These are phyloP conservation scores for Chytriomyces confervae DNA, from an alignment of 192 early-diverging fungal genomes.

Conservation along the genomic window DNA sequence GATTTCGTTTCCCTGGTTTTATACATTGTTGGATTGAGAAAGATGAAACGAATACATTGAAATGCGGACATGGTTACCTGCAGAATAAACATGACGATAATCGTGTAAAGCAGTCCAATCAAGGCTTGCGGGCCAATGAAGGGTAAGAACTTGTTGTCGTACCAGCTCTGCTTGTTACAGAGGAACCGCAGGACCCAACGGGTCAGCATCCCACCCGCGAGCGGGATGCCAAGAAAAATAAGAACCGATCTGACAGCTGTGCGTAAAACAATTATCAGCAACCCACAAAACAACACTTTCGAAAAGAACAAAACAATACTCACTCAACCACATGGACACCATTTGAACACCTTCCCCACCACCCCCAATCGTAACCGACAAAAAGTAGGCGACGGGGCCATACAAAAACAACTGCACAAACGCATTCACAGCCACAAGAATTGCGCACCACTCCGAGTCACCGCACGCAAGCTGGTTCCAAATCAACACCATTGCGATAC, in stretches of 20 bases:
- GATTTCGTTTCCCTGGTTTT: constrained; percentile 58
- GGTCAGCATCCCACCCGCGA: constrained; percentile 64
- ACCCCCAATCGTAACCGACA: constrained; percentile 57
- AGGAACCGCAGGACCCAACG: constrained; percentile 45
- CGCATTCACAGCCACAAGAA: constrained; percentile 74
- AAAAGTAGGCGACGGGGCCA: constrained; percentile 65
- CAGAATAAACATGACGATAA: constrained; percentile 72
- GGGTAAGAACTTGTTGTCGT: constrained; percentile 61
- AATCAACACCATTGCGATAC: constrained; percentile 82
- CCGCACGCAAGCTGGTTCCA: constrained; percentile 75
- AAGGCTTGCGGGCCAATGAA: constrained; percentile 61
- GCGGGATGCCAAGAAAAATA: constrained; percentile 72
- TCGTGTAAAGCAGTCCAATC: constrained; percentile 68
- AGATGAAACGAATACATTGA: constrained; percentile 18
- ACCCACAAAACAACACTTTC: constrained; percentile 10
- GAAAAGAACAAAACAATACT: constrained; percentile 7
- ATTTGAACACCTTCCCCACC: constrained; percentile 3
- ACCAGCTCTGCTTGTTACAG: constrained; percentile 50
- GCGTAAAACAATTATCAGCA: constrained; percentile 24
- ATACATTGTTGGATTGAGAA: neutral
- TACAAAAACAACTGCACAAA: constrained; percentile 70
- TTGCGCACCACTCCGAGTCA: constrained; percentile 70
- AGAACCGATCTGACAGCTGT: constrained; percentile 50
- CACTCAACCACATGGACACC: constrained; percentile 62
- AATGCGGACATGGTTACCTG: constrained; percentile 36